Percentiles rank a stretch among this genome's conserved stretches.
Evolutionary conservation across 192 early-diverging fungal species (phyloP).

Genomic region (Podila horticola): DNA sequence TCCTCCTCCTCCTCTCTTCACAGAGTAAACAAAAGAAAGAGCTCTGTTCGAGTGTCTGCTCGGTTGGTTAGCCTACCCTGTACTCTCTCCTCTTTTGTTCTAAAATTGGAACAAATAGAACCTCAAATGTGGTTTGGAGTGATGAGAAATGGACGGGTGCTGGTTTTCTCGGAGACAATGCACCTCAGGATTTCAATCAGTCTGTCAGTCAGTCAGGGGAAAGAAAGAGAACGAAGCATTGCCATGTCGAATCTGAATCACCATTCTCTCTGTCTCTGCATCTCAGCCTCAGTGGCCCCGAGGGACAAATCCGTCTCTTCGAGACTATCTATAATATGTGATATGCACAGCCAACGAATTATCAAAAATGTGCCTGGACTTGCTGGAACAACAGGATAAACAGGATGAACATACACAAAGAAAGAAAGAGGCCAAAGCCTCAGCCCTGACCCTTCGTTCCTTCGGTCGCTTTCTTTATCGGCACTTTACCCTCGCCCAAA

Average conservation of each 20-base stretch:
- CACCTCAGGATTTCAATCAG: background rate
- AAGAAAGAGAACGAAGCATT: background rate
- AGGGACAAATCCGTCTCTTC: no score
- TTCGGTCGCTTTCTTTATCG: background rate
- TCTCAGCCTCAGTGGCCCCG: no score
- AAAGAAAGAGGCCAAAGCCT: background rate
- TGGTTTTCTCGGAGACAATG: no score
- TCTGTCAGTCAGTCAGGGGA: background rate
- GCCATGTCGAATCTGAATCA: background rate
- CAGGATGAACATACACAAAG: background rate
- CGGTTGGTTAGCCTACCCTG: background rate
- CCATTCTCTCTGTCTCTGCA: background rate
- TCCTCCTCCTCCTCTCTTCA: background rate
- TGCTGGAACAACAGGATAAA: background rate
- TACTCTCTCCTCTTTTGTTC: background rate
- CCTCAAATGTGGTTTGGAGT: no score
- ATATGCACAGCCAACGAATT: no score
- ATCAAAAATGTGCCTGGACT: no score
- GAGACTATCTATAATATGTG: no score
- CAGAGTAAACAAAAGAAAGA: no score
- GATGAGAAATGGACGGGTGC: no score
- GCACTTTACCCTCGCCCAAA: background rate
- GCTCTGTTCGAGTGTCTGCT: no score
- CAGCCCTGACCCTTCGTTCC: background rate
- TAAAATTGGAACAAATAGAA: no score